phyloP scores from a whole-genome alignment of 805 yeast genomes.

The Lipomyces orientalis region DNA sequence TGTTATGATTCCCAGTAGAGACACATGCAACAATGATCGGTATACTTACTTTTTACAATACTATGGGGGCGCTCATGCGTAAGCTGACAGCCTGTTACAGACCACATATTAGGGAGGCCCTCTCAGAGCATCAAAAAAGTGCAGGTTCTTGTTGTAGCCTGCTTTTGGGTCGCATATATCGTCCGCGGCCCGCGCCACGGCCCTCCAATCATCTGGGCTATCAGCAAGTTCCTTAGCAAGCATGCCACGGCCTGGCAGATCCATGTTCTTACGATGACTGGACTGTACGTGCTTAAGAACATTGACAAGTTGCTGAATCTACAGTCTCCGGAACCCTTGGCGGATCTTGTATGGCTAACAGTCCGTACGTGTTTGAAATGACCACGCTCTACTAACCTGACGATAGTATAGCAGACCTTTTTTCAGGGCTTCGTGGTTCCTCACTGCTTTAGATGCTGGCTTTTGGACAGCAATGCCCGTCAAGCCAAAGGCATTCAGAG shows the following conservation, averaged over 20 bases:
- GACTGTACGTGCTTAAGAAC: conserved; percentile 42
- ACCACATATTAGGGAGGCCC: conserved; percentile 43
- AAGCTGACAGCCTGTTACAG: conserved; percentile 15
- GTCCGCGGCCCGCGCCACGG: conserved; percentile 42
- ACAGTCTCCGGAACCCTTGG: conserved; percentile 42
- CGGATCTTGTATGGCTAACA: conserved; percentile 27
- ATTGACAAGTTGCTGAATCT: conserved; percentile 41
- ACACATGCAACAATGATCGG: background rate
- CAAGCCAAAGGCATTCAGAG: conserved; percentile 36
- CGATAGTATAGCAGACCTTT: conserved; percentile 39
- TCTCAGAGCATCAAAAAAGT: conserved; percentile 40
- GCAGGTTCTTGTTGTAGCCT: conserved; percentile 40
- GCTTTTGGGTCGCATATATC: conserved; percentile 39
- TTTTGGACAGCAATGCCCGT: conserved; percentile 46
- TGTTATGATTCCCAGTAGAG: conserved; percentile 2
- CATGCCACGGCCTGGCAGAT: conserved; percentile 44
- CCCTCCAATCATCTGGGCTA: conserved; percentile 33
- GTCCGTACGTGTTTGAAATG: background rate
- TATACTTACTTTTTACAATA: background rate
- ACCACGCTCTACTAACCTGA: background rate
- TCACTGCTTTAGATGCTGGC: conserved; percentile 45
- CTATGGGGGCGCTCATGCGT: background rate
- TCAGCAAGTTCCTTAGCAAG: conserved; percentile 34
- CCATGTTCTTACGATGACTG: conserved; percentile 41
- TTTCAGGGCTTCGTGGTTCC: conserved; percentile 42